phyloP scores from a whole-genome alignment of 257 asterid genomes.

The Pogostemon cablin region DNA sequence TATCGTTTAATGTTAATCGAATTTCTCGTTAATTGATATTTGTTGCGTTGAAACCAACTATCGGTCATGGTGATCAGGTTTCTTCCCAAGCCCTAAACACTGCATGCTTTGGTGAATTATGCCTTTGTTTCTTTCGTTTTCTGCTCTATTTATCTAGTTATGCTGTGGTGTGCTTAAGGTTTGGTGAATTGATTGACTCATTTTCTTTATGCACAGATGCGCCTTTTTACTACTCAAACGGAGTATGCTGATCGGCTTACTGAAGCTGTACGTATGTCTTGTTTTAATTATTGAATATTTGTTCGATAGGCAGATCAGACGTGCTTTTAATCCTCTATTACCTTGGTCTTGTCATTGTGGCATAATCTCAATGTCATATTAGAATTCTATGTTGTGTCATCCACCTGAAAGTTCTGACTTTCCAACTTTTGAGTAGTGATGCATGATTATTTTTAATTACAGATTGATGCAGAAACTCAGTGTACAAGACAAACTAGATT shows the following conservation, averaged over 20 bases:
- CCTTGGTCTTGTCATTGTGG: conserved; percentile 21
- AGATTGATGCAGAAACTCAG: conserved; percentile 94
- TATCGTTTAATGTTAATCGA: neutral
- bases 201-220: conserved; percentile 61
- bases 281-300: conserved; percentile 18
- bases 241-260: conserved; percentile 89
- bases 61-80: neutral
- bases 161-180: neutral
- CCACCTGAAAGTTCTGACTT: neutral
- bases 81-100: conserved; percentile 11
- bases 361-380: neutral
- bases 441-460: conserved; percentile 31
- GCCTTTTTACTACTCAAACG: conserved; percentile 85
- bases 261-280: conserved; percentile 71
- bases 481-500: conserved; percentile 80
- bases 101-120: conserved; percentile 23
- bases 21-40: neutral
- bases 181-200: conserved; percentile 29
- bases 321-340: conserved; percentile 14
- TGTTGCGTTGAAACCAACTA: conserved; percentile 1
- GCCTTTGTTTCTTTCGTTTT: neutral
- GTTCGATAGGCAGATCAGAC: conserved; percentile 5
- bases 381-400: conserved; percentile 8
- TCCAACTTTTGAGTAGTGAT: conserved; percentile 15
- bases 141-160: conserved; percentile 22